These are phyloP conservation scores for Exobasidium cylindrosporum DNA, from an alignment of 1,284 basidiomycete species.

Conservation along the genomic window DNA sequence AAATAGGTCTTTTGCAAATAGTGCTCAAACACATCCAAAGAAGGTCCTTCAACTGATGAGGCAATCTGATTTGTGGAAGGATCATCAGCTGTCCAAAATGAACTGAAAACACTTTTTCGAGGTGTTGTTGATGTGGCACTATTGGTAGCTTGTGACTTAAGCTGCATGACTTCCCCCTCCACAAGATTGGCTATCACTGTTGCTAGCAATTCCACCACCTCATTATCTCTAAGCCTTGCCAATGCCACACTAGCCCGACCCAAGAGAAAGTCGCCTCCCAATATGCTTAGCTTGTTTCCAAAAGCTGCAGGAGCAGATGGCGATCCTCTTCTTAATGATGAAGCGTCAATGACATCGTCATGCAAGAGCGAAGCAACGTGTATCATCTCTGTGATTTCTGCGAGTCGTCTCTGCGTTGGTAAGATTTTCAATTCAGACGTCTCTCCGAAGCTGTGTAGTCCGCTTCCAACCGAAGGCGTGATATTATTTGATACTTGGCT, in stretches of 20 bases:
- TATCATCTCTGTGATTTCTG: conserved; percentile 97
- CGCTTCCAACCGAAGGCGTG: conserved; percentile 2
- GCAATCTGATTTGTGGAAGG: not conserved
- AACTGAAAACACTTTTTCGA: conserved; percentile 16
- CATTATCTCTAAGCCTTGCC: conserved; percentile 76
- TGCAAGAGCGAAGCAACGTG: conserved; percentile 94
- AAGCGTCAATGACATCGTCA: conserved; percentile 89
- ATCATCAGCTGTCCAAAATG: conserved; percentile 23
- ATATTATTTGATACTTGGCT: not conserved
- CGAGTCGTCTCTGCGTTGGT: conserved; percentile 85
- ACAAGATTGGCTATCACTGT: conserved; percentile 92
- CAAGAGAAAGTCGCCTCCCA: conserved; percentile 92
- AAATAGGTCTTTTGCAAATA: conserved; percentile 94
- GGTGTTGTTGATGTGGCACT: not conserved
- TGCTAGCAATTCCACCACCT: conserved; percentile 89
- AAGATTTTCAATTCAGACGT: conserved; percentile 57
- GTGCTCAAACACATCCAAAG: conserved; percentile 69
- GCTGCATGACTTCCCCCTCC: conserved; percentile 91
- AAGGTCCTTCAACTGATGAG: conserved; percentile 36
- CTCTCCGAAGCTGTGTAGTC: not conserved
- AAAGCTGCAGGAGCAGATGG: conserved; percentile 82
- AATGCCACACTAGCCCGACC: conserved; percentile 86
- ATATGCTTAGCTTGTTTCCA: conserved; percentile 91
- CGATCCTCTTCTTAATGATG: conserved; percentile 73
- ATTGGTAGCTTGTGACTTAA: conserved; percentile 56